Conservation (phyloP, 1,284 basidiomycete species). For the Boletus smithii region DNA sequence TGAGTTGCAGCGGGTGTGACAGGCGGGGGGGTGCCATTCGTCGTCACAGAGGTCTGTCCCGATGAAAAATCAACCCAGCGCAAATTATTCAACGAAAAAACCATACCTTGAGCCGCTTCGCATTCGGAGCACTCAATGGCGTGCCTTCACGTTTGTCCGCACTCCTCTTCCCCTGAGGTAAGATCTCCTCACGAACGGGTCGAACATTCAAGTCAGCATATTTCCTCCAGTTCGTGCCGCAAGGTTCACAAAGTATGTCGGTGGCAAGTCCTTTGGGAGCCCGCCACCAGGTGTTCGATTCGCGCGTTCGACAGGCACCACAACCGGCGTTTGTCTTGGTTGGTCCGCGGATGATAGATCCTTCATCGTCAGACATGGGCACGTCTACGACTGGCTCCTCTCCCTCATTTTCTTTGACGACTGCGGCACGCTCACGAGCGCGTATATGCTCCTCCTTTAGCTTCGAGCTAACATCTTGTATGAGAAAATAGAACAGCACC, state of each 20-base stretch:
- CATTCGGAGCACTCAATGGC: conserved; percentile 55
- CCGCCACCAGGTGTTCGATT: conserved; percentile 81
- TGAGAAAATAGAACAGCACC: conserved; percentile 16
- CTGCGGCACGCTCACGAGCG: conserved; percentile 46
- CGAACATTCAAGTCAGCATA: conserved; percentile 82
- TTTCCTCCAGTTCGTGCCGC: conserved; percentile 82
- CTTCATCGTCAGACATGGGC: conserved; percentile 65
- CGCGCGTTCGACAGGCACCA: conserved; percentile 74
- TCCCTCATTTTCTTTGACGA: conserved; percentile 42
- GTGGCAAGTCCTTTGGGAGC: conserved; percentile 74
- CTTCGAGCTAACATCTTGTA: conserved; percentile 43
- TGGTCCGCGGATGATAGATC: conserved; percentile 61
- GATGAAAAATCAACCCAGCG: not conserved
- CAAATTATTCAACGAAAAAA: conserved; percentile 1
- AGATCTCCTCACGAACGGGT: conserved; percentile 62
- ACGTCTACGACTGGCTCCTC: conserved; percentile 38
- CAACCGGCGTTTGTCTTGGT: conserved; percentile 60
- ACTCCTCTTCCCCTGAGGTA: conserved; percentile 44
- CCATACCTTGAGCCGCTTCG: conserved; percentile 67
- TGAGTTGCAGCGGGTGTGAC: conserved; percentile 50
- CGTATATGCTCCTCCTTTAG: conserved; percentile 63
- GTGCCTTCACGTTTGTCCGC: conserved; percentile 77
- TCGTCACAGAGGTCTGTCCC: conserved; percentile 47
- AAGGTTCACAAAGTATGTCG: conserved; percentile 74
- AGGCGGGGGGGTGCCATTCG: conserved; percentile 55